Evolutionary conservation across 2,329 filamentous ascomycete genomes (phyloP).

Genomic region (Aspergillus uvarum): DNA sequence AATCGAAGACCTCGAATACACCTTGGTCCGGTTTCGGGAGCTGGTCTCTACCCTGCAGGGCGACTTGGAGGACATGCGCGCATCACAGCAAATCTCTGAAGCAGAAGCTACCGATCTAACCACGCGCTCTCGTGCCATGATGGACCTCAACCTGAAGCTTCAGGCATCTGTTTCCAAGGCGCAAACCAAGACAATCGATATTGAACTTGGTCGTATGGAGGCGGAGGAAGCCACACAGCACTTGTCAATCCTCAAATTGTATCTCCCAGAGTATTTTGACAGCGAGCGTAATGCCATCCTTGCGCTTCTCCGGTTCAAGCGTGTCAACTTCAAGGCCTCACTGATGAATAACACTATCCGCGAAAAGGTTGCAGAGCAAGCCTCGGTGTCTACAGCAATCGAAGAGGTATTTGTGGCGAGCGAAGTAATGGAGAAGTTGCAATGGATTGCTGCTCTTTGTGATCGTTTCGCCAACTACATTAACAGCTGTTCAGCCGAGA

Average conservation of each 20-base stretch:
- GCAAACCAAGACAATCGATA: conserved; percentile 89
- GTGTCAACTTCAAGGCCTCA: conserved; percentile 82
- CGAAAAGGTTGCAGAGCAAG: conserved; percentile 69
- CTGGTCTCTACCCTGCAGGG: conserved; percentile 81
- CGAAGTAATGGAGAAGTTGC: conserved; percentile 80
- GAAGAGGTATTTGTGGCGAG: conserved; percentile 79
- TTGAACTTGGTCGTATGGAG: conserved; percentile 82
- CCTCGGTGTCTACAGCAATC: conserved; percentile 62
- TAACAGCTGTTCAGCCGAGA: conserved; percentile 70
- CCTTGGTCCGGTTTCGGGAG: conserved; percentile 82
- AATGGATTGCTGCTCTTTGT: conserved; percentile 80
- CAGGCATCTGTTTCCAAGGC: conserved; percentile 87
- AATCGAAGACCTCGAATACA: conserved; percentile 87
- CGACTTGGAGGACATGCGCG: conserved; percentile 87
- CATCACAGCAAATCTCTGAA: conserved; percentile 88
- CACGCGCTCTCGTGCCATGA: conserved; percentile 85
- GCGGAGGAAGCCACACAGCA: conserved; percentile 87
- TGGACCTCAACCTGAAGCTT: conserved; percentile 93
- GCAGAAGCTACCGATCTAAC: conserved; percentile 88
- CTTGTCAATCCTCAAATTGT: conserved; percentile 81
- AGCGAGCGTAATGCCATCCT: conserved; percentile 82
- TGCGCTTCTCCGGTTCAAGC: conserved; percentile 81
- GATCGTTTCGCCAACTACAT: conserved; percentile 81
- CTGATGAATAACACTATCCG: conserved; percentile 76
- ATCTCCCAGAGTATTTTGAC: conserved; percentile 81